Conservation (phyloP, 1,139 yeast genomes). For the Pichia sp. region DNA sequence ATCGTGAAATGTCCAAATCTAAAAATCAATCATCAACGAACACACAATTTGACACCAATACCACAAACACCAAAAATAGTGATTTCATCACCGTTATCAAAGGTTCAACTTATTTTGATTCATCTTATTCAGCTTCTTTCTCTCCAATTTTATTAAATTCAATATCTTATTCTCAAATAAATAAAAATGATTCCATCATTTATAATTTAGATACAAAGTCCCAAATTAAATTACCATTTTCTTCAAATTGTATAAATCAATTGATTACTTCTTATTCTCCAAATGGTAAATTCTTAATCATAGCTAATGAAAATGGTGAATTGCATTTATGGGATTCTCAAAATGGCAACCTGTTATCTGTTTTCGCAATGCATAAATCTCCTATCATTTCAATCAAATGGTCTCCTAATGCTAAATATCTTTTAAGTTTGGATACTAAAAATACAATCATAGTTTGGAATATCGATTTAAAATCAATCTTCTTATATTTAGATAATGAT, state of each 20-base stretch:
- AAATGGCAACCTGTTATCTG: slow-evolving; percentile 59
- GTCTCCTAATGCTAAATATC: slow-evolving; percentile 38
- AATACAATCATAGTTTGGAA: slow-evolving; percentile 51
- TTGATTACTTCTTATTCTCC: slow-evolving; percentile 54
- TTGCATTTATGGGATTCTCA: slow-evolving; percentile 50
- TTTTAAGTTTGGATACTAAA: slow-evolving; percentile 37
- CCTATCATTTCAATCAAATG: slow-evolving; percentile 47
- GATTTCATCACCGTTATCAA: slow-evolving; percentile 23
- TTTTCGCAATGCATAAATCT: slow-evolving; percentile 47
- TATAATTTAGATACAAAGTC: slow-evolving; percentile 15
- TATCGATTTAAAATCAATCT: slow-evolving; percentile 40
- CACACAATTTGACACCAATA: not conserved
- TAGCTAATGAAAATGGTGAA: slow-evolving; percentile 45
- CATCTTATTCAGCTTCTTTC: slow-evolving; percentile 35
- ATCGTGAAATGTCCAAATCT: slow-evolving; percentile 11
- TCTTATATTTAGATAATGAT: slow-evolving; percentile 36
- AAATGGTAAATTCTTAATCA: slow-evolving; percentile 47
- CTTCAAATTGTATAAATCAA: slow-evolving; percentile 21
- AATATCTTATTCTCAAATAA: slow-evolving; percentile 35
- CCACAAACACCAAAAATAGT: not conserved
- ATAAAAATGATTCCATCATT: slow-evolving; percentile 34
- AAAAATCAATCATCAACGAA: not conserved
- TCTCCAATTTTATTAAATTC: slow-evolving; percentile 32
- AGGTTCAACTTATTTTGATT: slow-evolving; percentile 28
- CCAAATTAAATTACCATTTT: slow-evolving; percentile 16